These are phyloP conservation scores for Panus rudis DNA, from an alignment of 768 basidiomycete genomes.

Conservation along the genomic window DNA sequence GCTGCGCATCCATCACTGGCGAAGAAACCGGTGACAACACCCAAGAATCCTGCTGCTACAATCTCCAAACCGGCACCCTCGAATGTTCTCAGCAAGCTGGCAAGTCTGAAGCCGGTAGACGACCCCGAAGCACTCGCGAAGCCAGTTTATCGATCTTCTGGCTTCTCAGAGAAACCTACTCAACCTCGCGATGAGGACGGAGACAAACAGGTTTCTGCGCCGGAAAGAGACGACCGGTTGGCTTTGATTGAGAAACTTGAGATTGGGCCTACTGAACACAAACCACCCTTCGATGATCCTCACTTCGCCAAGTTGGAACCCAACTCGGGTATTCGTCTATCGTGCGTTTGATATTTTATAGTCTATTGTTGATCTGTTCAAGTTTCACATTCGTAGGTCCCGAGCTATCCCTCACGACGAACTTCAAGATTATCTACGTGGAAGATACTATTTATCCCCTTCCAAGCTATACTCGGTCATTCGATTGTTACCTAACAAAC, in stretches of 20 bases:
- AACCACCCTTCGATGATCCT: slow-evolving; percentile 64
- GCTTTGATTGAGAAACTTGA: slow-evolving; percentile 70
- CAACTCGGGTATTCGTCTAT: slow-evolving; percentile 80
- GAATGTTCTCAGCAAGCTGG: slow-evolving; percentile 45
- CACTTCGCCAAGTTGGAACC: slow-evolving; percentile 79
- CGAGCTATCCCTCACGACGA: slow-evolving; percentile 69
- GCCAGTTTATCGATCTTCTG: slow-evolving; percentile 16
- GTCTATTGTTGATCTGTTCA: neutral
- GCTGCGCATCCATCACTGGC: neutral
- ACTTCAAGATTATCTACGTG: slow-evolving; percentile 72
- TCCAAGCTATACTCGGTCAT: slow-evolving; percentile 85
- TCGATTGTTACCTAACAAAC: slow-evolving; percentile 67
- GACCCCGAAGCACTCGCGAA: neutral
- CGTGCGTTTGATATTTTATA: slow-evolving; percentile 40
- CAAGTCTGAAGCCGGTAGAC: slow-evolving; percentile 21
- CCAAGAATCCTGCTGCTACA: neutral
- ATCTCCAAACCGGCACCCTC: slow-evolving; percentile 34
- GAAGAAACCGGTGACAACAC: neutral
- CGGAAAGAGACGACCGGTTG: slow-evolving; percentile 50
- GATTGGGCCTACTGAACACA: slow-evolving; percentile 74
- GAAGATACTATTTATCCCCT: slow-evolving; percentile 83
- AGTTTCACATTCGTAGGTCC: slow-evolving; percentile 38
- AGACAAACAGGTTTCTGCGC: neutral
- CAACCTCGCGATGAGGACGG: slow-evolving; percentile 2
- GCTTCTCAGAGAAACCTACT: slow-evolving; percentile 14